Evolutionary conservation across 2,329 filamentous ascomycete genomes (phyloP).

Genomic region (Raffaelea albimanens): DNA sequence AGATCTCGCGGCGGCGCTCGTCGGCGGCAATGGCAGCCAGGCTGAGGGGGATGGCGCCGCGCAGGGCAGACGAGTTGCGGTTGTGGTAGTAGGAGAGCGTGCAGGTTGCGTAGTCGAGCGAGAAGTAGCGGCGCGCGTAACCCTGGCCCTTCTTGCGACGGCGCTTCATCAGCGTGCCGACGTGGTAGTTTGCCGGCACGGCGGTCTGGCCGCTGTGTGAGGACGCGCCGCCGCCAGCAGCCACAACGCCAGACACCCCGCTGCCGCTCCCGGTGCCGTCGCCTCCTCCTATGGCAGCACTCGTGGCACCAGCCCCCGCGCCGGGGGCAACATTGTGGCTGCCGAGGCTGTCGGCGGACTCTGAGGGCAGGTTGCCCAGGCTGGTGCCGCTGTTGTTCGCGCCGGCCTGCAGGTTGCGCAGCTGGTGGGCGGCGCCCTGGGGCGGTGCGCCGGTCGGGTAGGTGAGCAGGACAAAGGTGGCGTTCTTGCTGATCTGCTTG

Average conservation of each 20-base stretch:
- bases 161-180: conserved; percentile 79
- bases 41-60: conserved; percentile 85
- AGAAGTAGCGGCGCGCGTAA: conserved; percentile 89
- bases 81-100: conserved; percentile 96
- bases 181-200: conserved; percentile 55
- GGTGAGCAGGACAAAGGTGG: conserved; percentile 87
- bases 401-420: conserved; percentile 46
- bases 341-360: conserved; percentile 53
- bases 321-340: conserved; percentile 27
- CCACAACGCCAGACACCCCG: conserved; percentile 11
- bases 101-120: conserved; percentile 85
- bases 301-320: conserved; percentile 16
- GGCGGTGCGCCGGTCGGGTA: conserved; percentile 78
- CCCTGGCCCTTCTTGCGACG: conserved; percentile 89
- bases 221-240: background rate
- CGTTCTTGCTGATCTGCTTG: conserved; percentile 87
- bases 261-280: conserved; percentile 26
- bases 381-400: conserved; percentile 39
- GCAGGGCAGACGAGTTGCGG: conserved; percentile 81
- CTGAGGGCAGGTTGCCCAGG: conserved; percentile 38
- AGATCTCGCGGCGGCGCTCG: conserved; percentile 81
- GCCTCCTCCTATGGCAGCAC: conserved; percentile 37
- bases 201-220: conserved; percentile 11
- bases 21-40: conserved; percentile 86
- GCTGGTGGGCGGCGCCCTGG: conserved; percentile 56